These are phyloP conservation scores for Phytophthora pisi DNA, from an alignment of 352 stramenopile genomes.

Conservation along the genomic window DNA sequence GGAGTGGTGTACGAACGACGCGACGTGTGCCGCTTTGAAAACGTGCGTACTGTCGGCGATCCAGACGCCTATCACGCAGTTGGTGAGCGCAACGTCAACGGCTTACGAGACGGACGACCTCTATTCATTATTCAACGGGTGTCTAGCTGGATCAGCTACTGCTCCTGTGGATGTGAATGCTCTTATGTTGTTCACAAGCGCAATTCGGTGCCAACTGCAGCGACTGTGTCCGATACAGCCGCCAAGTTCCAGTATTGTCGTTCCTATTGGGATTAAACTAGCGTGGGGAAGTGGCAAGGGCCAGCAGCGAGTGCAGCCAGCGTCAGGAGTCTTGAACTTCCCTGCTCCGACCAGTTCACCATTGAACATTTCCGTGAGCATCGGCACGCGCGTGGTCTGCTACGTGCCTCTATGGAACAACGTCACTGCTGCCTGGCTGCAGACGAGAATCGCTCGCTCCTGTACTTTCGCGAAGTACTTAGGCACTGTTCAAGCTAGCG, in stretches of 20 bases:
- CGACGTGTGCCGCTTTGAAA: conserved; percentile 41
- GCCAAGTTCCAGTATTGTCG: conserved; percentile 25
- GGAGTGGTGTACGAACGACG: conserved; percentile 51
- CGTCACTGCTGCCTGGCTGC: conserved; percentile 26
- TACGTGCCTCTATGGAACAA: conserved; percentile 43
- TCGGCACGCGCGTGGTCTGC: conserved; percentile 45
- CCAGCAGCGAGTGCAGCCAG: conserved; percentile 19
- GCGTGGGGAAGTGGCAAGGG: conserved; percentile 53
- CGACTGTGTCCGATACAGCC: conserved; percentile 46
- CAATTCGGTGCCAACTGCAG: conserved; percentile 58
- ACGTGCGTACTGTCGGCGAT: conserved; percentile 42
- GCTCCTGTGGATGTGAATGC: conserved; percentile 30
- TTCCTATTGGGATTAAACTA: conserved; percentile 42
- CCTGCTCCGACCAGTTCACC: conserved; percentile 7
- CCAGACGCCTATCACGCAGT: conserved; percentile 17
- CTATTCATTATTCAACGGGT: conserved; percentile 39
- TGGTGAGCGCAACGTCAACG: conserved; percentile 21
- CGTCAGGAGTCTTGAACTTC: conserved; percentile 4
- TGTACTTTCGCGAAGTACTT: conserved; percentile 59
- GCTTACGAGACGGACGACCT: conserved; percentile 41
- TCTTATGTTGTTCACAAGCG: conserved; percentile 53
- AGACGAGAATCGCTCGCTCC: conserved; percentile 41
- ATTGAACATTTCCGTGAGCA: conserved; percentile 44
- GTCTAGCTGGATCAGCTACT: conserved; percentile 26
- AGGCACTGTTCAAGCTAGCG: conserved; percentile 34